Conservation (phyloP, 257 asterid genomes). For the Solanum sejunctum region DNA sequence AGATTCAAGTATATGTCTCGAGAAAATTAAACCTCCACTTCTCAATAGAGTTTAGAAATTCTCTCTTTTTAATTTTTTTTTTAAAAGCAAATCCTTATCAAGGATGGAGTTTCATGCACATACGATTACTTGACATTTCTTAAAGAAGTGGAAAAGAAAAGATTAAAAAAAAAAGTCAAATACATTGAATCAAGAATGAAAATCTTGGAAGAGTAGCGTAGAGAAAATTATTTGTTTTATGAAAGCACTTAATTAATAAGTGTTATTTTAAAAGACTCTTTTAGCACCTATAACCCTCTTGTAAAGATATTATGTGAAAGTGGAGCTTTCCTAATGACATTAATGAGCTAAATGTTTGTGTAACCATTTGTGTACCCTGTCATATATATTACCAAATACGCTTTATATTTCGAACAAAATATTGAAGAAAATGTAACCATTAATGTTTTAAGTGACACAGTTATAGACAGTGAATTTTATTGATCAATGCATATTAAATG, state of each 20-base stretch:
- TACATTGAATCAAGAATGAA: too few relatives aligned
- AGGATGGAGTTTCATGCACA: background rate
- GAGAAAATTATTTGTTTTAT: background rate
- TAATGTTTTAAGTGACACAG: conserved; percentile 7
- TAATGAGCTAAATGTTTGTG: too few relatives aligned
- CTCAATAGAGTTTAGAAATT: background rate
- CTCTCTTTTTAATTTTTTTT: background rate
- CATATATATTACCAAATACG: too few relatives aligned
- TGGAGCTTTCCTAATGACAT: too few relatives aligned
- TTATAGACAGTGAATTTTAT: too few relatives aligned
- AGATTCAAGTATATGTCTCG: background rate
- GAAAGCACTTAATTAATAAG: background rate
- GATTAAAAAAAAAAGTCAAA: background rate
- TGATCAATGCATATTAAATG: too few relatives aligned
- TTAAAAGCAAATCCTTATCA: background rate
- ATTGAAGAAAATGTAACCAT: background rate
- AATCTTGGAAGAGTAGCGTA: background rate
- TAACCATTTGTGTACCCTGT: too few relatives aligned
- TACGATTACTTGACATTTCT: background rate
- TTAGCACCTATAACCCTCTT: too few relatives aligned
- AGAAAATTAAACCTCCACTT: background rate
- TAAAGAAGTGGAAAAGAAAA: background rate
- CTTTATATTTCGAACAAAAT: background rate
- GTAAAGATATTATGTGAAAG: too few relatives aligned
- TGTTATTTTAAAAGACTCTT: too few relatives aligned